These are phyloP conservation scores for Dalechampia spathulata DNA, from an alignment of 441 rosid species.

Conservation along the genomic window DNA sequence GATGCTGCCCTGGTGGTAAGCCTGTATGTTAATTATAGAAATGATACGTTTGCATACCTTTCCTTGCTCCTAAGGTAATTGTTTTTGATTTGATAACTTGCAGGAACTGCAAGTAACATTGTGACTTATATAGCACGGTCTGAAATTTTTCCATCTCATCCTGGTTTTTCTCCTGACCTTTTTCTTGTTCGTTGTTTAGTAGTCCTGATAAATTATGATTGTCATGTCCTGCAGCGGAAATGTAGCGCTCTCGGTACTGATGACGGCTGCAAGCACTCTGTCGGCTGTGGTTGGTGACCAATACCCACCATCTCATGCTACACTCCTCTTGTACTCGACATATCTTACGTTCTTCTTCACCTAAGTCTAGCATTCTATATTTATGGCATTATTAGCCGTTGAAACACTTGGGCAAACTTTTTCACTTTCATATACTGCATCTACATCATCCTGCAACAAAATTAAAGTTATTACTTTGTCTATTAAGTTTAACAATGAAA, in stretches of 20 bases:
- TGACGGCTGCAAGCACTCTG: constrained; percentile 86
- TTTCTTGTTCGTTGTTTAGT: constrained; percentile 2
- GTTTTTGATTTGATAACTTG: constrained; percentile 11
- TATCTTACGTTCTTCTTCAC: too few species aligned
- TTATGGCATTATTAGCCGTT: too few species aligned
- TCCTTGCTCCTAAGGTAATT: constrained; percentile 5
- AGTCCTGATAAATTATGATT: constrained; percentile 16
- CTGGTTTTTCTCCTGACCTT: background rate
- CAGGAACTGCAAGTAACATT: constrained; percentile 91
- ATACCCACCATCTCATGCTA: too few species aligned
- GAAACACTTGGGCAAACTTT: too few species aligned
- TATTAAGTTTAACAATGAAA: too few species aligned
- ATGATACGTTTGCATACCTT: constrained; percentile 1
- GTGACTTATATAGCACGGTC: constrained; percentile 79
- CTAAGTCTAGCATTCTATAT: too few species aligned
- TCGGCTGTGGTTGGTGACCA: constrained; percentile 64
- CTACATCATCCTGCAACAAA: too few species aligned
- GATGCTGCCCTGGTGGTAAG: constrained; percentile 92
- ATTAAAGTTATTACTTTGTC: too few species aligned
- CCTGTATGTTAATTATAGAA: background rate
- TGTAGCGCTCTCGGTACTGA: constrained; percentile 86
- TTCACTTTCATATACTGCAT: too few species aligned
- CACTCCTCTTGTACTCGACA: too few species aligned
- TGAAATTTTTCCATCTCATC: background rate
- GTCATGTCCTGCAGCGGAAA: constrained; percentile 51